Conservation (phyloP, 1,284 basidiomycete genomes). For the Gastroboletus turbinatus region DNA sequence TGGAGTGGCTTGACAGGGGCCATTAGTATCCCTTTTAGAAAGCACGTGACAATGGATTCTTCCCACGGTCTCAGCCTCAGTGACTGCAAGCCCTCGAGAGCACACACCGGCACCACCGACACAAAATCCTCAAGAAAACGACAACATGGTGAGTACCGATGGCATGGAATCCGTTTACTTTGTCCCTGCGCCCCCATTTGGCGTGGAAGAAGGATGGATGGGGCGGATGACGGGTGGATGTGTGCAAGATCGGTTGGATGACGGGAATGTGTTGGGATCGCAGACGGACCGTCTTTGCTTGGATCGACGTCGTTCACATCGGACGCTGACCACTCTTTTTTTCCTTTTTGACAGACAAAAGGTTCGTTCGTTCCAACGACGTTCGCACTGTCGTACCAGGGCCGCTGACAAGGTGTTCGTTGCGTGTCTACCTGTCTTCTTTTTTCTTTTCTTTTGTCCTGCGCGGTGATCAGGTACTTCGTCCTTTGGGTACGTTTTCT, state of each 20-base stretch:
- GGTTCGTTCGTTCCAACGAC: slow-evolving; percentile 48
- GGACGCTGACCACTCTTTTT: slow-evolving; percentile 32
- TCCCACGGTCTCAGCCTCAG: slow-evolving; percentile 26
- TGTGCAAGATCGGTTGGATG: slow-evolving; percentile 26
- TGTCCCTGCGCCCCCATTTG: slow-evolving; percentile 2
- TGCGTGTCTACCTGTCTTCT: not conserved
- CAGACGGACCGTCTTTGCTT: not conserved
- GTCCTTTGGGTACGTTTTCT: slow-evolving; percentile 78
- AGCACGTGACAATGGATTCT: slow-evolving; percentile 1
- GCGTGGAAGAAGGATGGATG: slow-evolving; percentile 30
- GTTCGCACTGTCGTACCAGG: not conserved
- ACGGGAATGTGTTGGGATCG: slow-evolving; percentile 8
- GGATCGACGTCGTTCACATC: slow-evolving; percentile 12
- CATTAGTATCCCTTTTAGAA: not conserved
- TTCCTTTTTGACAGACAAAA: slow-evolving; percentile 60
- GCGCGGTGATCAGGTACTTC: slow-evolving; percentile 68
- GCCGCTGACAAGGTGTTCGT: slow-evolving; percentile 7
- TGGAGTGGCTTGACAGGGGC: no score
- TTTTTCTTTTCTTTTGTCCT: not conserved
- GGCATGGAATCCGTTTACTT: not conserved
- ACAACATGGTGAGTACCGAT: slow-evolving; percentile 37
- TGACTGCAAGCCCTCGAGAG: not conserved
- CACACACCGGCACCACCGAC: slow-evolving; percentile 14
- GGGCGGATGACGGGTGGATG: slow-evolving; percentile 16
- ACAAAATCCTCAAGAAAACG: slow-evolving; percentile 41